A percentile compares a stretch with the other conserved stretches of the same genome.
Evolutionary conservation across 2,329 filamentous ascomycete genomes (phyloP).

Genomic region (Aspergillus japonicus): DNA sequence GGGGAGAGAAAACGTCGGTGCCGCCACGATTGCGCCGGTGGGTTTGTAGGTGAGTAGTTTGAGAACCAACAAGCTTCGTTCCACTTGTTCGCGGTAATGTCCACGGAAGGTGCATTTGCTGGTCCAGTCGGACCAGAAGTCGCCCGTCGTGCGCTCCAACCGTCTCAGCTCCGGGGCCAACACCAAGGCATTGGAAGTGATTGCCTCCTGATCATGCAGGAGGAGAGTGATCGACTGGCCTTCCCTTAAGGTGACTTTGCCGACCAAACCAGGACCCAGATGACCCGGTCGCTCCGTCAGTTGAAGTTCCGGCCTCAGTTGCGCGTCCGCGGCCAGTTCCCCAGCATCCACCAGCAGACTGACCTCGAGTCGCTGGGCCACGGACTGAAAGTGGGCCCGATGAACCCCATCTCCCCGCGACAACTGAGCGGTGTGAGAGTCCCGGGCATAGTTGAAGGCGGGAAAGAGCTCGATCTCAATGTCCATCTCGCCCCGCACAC

Average conservation of each 20-base stretch:
- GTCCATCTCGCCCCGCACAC: constrained; percentile 65
- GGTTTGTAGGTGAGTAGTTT: constrained; percentile 78
- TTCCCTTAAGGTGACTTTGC: constrained; percentile 59
- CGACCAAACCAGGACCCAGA: constrained; percentile 63
- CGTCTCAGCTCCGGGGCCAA: not conserved
- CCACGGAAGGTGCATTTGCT: constrained; percentile 68
- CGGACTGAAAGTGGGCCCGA: not conserved
- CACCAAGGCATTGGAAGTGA: constrained; percentile 49
- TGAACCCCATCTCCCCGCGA: constrained; percentile 36
- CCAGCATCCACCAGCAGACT: not conserved
- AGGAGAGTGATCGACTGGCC: constrained; percentile 70
- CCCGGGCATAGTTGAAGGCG: constrained; percentile 68
- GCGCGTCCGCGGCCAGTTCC: not conserved
- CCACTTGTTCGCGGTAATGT: constrained; percentile 69
- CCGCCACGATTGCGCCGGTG: constrained; percentile 73
- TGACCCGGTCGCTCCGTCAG: constrained; percentile 48
- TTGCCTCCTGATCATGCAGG: constrained; percentile 60
- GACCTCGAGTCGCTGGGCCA: not conserved
- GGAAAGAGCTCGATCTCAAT: constrained; percentile 71
- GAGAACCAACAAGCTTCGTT: constrained; percentile 68
- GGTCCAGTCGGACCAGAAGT: constrained; percentile 74
- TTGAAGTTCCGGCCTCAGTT: not conserved
- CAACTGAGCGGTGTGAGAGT: constrained; percentile 52
- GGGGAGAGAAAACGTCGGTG: constrained; percentile 74
- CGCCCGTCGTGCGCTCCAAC: constrained; percentile 65